These are phyloP conservation scores for Agaricales sp. DNA, from an alignment of 1,284 basidiomycete species.

Conservation along the genomic window DNA sequence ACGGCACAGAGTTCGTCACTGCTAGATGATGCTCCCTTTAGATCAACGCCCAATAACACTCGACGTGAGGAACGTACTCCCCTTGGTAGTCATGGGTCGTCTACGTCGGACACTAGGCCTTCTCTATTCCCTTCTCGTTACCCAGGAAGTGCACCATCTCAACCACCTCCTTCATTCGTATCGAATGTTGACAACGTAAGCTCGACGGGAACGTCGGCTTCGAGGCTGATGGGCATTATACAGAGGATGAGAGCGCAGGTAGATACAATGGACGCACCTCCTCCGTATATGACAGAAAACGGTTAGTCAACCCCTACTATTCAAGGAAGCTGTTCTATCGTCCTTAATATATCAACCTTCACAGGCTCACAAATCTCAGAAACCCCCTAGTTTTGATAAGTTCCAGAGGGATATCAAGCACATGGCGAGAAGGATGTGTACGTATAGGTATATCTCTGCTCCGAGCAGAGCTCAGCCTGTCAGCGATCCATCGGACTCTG, in stretches of 20 bases:
- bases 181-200: not conserved
- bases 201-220: not conserved
- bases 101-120: not conserved
- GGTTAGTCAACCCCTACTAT: no score
- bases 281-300: not conserved
- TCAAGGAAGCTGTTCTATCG: no score
- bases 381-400: no score
- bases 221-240: not conserved
- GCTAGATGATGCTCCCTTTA: not conserved
- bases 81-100: not conserved
- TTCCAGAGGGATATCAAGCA: no score
- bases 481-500: no score
- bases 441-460: no score
- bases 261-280: not conserved
- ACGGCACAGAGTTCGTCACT: not conserved
- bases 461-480: no score
- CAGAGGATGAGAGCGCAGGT: not conserved
- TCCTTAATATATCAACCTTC: no score
- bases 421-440: no score
- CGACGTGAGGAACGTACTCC: no score
- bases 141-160: not conserved
- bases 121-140: not conserved
- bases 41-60: no score
- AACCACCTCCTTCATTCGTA: not conserved
- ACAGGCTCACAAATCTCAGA: no score